These are phyloP conservation scores for Hortiboletus flavorubellus DNA, from an alignment of 768 basidiomycete species.

Conservation along the genomic window DNA sequence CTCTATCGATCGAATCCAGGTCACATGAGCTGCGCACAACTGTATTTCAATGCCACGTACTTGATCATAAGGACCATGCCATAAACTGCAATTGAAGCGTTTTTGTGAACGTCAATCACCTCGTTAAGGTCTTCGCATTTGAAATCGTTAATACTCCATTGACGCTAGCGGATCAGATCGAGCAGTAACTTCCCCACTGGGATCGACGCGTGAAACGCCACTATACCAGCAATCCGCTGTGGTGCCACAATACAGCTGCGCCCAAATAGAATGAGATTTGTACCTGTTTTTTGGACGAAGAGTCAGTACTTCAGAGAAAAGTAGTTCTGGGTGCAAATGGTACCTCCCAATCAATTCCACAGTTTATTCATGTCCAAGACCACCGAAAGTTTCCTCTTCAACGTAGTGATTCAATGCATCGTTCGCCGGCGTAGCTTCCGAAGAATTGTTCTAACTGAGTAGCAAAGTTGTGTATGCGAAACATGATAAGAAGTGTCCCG, in stretches of 20 bases:
- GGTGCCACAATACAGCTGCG: neutral
- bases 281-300: too few species aligned
- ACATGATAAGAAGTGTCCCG: neutral
- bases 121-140: constrained; percentile 7
- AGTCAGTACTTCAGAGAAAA: neutral
- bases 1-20: neutral
- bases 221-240: neutral
- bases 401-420: neutral
- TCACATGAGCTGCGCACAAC: neutral
- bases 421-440: neutral
- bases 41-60: neutral
- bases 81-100: neutral
- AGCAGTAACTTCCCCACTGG: neutral
- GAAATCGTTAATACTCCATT: constrained; percentile 6
- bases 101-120: neutral
- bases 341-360: neutral
- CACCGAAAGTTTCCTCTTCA: neutral
- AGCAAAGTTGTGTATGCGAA: neutral
- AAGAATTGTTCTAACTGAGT: neutral
- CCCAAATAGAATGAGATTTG: too few species aligned
- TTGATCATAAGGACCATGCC: neutral
- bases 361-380: constrained; percentile 3
- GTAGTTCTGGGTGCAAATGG: neutral
- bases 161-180: neutral
- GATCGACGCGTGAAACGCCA: constrained; percentile 1